Evolutionary conservation across 306 rosid species (phyloP), one percentile per base, ranked within the genome.

Genomic region (Hippophae tibetana): DNA sequence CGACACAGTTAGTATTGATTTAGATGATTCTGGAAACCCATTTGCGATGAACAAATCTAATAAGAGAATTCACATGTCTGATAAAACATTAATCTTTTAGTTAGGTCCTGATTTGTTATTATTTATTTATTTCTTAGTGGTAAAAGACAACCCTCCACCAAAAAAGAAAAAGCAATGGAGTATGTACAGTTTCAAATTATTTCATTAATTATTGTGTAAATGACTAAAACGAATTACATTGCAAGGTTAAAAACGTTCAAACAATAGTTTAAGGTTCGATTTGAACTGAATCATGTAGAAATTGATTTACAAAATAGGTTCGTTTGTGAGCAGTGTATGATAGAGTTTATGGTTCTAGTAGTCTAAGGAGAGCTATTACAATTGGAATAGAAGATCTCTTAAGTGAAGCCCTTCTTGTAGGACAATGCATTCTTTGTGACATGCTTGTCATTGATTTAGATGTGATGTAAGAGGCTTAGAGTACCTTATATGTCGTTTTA

Each of bases 301-400:
- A 18, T 18, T 18, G 23, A 18, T 18, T 18, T 18, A 18, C 23
- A 18, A 18, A 81, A 79, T 76, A 69, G 76, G 45, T 79, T 83
- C 47, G 76, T 85, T 10, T 83, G 90, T 57, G 62, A 75, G 53
- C 75, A 73, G 98, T 95, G 7, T 92, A 87, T 67, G 72, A 84
- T 74, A 64, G 69, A 52, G 65, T 61, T 51, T 87, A 85, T 61
- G 98, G 98, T 44, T 96, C 96, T 13, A 74, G 98, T n/a, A 81
- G 86, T 55, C 71, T 92, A 6, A 81, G 86, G 70, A 79, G 87
- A 63, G 96, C 92, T 31, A 67, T 92, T 57, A 77, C 78, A 55
- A 64, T 73, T 50, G 58, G 80, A 40, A 79, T 92, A 48, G 98
- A 79, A 73, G 94, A 87, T 55, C 88, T 83, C 3, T 72, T 90